These are phyloP conservation scores for Wallacemonas sp. DNA, from an alignment of 208 protist species.

Conservation along the genomic window DNA sequence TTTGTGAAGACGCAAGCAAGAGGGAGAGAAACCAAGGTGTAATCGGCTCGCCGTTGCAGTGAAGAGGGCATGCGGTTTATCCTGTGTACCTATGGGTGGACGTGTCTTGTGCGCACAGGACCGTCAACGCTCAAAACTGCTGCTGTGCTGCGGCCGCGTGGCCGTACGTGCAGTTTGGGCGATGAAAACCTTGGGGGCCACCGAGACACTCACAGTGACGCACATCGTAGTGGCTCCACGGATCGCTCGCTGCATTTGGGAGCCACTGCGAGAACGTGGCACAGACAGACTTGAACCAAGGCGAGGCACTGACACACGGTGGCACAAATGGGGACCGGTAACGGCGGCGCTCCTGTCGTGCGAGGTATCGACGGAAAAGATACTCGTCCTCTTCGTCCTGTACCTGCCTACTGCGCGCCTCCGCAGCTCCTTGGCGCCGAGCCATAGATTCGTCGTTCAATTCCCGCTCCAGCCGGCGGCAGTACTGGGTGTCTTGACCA, in stretches of 20 bases:
- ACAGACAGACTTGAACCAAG: neutral
- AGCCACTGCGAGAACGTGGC: neutral
- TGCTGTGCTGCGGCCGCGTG: too few relatives aligned
- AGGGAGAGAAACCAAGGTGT: neutral
- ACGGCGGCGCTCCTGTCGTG: neutral
- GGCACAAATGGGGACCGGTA: neutral
- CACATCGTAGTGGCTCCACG: neutral
- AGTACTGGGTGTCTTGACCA: neutral
- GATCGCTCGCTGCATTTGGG: neutral
- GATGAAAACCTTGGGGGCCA: constrained; percentile 5
- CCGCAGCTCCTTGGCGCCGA: neutral
- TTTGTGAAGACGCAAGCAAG: neutral
- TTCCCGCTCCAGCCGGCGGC: neutral
- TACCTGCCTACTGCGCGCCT: neutral
- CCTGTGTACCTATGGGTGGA: too few relatives aligned
- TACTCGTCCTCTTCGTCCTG: neutral
- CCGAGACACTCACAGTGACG: constrained; percentile 13
- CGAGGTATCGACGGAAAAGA: neutral
- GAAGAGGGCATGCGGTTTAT: too few relatives aligned
- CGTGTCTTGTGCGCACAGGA: too few relatives aligned
- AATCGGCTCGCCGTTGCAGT: too few relatives aligned
- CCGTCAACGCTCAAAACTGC: too few relatives aligned
- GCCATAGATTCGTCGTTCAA: neutral
- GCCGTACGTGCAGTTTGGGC: neutral
- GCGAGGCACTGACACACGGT: neutral